Conservation (phyloP, 352 stramenopile genomes). For the Globisporangium viniferum region DNA sequence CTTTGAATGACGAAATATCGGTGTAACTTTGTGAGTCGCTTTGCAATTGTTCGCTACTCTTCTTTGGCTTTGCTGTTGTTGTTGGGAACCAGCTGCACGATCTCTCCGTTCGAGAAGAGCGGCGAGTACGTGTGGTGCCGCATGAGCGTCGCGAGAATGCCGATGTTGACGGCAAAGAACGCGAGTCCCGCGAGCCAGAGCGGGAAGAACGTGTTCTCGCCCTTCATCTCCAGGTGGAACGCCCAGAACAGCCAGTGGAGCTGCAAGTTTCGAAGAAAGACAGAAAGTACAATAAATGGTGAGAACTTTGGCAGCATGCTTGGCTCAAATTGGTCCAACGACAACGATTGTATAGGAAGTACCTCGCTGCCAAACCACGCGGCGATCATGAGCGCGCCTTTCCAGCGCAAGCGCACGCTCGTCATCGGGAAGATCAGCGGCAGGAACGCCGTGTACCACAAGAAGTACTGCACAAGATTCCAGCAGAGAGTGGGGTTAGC, state of each 20-base stretch:
- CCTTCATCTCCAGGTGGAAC: slow-evolving; percentile 89
- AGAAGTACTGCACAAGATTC: slow-evolving; percentile 92
- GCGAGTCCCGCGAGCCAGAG: slow-evolving; percentile 84
- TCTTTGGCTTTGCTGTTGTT: background rate
- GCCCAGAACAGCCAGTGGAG: slow-evolving; percentile 90
- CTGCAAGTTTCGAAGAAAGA: slow-evolving; percentile 18
- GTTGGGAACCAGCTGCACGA: slow-evolving; percentile 40
- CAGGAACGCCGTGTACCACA: slow-evolving; percentile 96
- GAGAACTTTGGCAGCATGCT: background rate
- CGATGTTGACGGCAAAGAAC: slow-evolving; percentile 90
- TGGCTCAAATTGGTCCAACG: background rate
- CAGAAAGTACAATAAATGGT: background rate
- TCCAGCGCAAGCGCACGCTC: slow-evolving; percentile 59
- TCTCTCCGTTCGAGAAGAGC: slow-evolving; percentile 43
- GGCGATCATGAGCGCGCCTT: slow-evolving; percentile 56
- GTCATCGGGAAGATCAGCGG: slow-evolving; percentile 84
- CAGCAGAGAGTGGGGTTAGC: too few species aligned
- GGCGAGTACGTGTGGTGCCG: slow-evolving; percentile 53
- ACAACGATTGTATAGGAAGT: background rate
- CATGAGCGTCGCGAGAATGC: slow-evolving; percentile 75
- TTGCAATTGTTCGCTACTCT: background rate
- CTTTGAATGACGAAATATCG: background rate
- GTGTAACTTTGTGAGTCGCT: background rate
- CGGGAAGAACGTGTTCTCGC: slow-evolving; percentile 84
- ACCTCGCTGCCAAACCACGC: slow-evolving; percentile 79